Evolutionary conservation across 441 rosid genomes (phyloP).

Genomic region (Jatropha podagrica): DNA sequence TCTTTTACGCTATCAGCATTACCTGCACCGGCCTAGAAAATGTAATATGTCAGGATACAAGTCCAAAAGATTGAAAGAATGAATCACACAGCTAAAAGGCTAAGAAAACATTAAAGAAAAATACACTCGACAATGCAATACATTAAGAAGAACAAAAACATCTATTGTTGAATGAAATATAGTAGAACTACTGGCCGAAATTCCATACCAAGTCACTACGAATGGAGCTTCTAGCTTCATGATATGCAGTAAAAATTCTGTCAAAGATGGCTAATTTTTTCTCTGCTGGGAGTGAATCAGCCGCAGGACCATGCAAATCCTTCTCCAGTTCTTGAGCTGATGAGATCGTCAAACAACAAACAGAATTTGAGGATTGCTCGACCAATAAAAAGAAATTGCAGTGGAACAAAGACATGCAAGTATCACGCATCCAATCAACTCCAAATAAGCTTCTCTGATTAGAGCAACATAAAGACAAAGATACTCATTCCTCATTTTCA

Average conservation of each 20-base stretch:
- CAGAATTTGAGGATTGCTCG: constrained; percentile 9
- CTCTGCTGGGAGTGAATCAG: constrained; percentile 73
- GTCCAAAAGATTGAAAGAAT: constrained; percentile 9
- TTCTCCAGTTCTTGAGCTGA: constrained; percentile 98
- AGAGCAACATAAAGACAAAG: neutral
- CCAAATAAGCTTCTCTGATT: neutral
- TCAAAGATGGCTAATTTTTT: constrained; percentile 76
- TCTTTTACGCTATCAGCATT: constrained; percentile 91
- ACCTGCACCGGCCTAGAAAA: constrained; percentile 82
- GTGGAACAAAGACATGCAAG: constrained; percentile 6
- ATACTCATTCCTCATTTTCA: neutral
- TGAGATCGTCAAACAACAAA: constrained; percentile 28
- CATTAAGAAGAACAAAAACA: constrained; percentile 3
- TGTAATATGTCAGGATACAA: constrained; percentile 30
- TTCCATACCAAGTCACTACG: constrained; percentile 85
- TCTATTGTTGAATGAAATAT: constrained; percentile 9
- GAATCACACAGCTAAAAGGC: neutral
- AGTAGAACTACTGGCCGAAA: neutral
- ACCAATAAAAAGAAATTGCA: neutral
- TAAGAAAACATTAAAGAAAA: neutral
- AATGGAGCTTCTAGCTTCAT: constrained; percentile 90
- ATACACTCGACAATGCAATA: neutral
- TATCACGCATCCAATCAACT: neutral
- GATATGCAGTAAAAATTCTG: constrained; percentile 85
- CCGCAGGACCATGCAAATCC: constrained; percentile 77